phyloP scores from a whole-genome alignment of 179 eudicot species.

The Monotropa hypopitys region DNA sequence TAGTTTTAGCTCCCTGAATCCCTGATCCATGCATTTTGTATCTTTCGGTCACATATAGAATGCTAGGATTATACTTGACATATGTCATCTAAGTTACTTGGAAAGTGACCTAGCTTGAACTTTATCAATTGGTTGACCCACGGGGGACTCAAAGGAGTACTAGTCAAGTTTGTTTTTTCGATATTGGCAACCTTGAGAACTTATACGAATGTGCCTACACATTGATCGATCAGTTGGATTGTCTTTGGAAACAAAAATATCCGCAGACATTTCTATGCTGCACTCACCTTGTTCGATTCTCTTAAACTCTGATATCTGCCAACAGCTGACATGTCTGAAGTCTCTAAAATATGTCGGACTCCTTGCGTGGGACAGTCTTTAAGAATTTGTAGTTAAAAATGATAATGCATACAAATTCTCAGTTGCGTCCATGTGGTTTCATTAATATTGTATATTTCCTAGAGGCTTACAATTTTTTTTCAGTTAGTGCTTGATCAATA shows the following conservation, averaged over 20 bases:
- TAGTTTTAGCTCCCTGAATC: neutral
- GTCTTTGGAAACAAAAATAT: neutral
- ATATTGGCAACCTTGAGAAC: neutral
- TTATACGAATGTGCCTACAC: neutral
- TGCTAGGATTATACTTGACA: neutral
- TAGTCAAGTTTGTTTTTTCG: neutral
- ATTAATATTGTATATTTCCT: neutral
- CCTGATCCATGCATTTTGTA: neutral
- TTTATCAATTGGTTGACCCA: neutral
- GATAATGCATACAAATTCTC: neutral
- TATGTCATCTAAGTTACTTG: neutral
- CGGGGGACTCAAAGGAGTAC: neutral
- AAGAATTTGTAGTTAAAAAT: neutral
- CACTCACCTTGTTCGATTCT: neutral
- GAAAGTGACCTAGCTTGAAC: neutral
- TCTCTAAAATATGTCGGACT: neutral
- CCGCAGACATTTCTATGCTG: neutral
- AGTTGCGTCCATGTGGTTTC: neutral
- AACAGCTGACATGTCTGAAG: neutral
- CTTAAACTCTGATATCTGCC: neutral
- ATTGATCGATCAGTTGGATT: neutral
- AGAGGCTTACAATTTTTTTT: neutral
- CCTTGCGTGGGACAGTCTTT: neutral
- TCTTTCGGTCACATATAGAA: neutral
- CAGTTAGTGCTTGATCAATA: constrained; percentile 7